Percentiles rank a stretch among this genome's conserved stretches.
Evolutionary conservation across 2,329 filamentous ascomycete species (phyloP).

Genomic region (Apiospora pterosperma): DNA sequence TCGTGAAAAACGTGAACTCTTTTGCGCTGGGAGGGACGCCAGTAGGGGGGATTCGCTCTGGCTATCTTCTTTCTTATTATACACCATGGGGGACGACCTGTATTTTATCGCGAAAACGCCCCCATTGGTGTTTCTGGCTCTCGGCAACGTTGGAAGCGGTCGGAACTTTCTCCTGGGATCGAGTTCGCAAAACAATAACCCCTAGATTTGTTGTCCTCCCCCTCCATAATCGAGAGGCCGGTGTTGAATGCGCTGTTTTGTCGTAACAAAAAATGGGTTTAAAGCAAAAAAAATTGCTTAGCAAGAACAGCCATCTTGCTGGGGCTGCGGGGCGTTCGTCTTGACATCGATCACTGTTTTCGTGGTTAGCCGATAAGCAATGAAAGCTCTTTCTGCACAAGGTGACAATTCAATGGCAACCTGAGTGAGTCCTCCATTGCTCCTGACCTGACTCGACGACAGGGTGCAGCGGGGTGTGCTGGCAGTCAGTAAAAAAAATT

Average conservation of each 20-base stretch:
- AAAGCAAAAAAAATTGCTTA: constrained; percentile 32
- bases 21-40: not conserved
- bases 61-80: not conserved
- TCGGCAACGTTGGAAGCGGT: not conserved
- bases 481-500: too few species aligned
- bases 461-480: not conserved
- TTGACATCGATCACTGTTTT: constrained; percentile 87
- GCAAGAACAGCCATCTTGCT: constrained; percentile 72
- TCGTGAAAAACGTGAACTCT: not conserved
- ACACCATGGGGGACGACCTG: not conserved
- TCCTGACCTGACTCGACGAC: not conserved
- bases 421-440: not conserved
- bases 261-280: not conserved
- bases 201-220: not conserved
- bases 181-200: not conserved
- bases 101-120: not conserved
- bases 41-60: not conserved
- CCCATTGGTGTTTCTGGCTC: constrained; percentile 5
- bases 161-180: not conserved
- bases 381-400: not conserved
- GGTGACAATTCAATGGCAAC: not conserved
- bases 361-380: not conserved
- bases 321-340: constrained; percentile 67
- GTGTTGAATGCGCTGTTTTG: not conserved
- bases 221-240: not conserved